Percentiles rank a stretch among this genome's conserved stretches.
Evolutionary conservation across 148 eudicot species (phyloP).

Genomic region (Mesembryanthemum crystallinum): DNA sequence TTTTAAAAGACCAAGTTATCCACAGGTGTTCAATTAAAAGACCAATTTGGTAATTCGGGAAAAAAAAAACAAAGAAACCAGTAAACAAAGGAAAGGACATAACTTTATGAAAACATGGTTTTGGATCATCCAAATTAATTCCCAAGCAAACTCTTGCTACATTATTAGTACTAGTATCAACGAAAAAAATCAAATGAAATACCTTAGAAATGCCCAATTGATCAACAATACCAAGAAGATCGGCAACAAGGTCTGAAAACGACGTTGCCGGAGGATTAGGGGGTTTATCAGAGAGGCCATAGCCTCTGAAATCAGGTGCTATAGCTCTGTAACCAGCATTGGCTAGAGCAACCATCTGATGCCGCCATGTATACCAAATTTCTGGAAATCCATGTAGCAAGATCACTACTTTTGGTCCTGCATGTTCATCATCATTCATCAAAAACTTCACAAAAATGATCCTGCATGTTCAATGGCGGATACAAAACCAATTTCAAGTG

Average conservation of each 20-base stretch:
- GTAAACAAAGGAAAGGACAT: no score
- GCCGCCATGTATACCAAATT: slow-evolving; percentile 51
- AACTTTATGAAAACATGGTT: no score
- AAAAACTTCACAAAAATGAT: no score
- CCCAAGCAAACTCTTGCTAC: no score
- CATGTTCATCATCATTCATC: background rate
- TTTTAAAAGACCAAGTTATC: no score
- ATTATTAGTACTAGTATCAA: no score
- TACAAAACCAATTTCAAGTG: no score
- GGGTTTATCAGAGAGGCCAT: slow-evolving; percentile 38
- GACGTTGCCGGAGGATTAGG: slow-evolving; percentile 33
- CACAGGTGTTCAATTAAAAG: no score
- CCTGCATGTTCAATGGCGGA: no score
- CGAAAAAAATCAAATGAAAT: background rate
- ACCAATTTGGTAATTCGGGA: no score
- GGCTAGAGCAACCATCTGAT: slow-evolving; percentile 40
- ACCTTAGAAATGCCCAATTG: slow-evolving; percentile 40
- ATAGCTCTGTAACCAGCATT: slow-evolving; percentile 37
- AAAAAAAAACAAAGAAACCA: no score
- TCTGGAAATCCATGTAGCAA: slow-evolving; percentile 50
- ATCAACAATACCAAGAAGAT: slow-evolving; percentile 35
- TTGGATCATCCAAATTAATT: no score
- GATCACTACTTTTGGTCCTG: slow-evolving; percentile 34
- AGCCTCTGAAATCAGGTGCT: slow-evolving; percentile 43
- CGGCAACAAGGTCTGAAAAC: slow-evolving; percentile 26